Evolutionary conservation across 495 filamentous ascomycete genomes (phyloP), one percentile per base, ranked within the genome.

Genomic region (Annulohypoxylon stygium): DNA sequence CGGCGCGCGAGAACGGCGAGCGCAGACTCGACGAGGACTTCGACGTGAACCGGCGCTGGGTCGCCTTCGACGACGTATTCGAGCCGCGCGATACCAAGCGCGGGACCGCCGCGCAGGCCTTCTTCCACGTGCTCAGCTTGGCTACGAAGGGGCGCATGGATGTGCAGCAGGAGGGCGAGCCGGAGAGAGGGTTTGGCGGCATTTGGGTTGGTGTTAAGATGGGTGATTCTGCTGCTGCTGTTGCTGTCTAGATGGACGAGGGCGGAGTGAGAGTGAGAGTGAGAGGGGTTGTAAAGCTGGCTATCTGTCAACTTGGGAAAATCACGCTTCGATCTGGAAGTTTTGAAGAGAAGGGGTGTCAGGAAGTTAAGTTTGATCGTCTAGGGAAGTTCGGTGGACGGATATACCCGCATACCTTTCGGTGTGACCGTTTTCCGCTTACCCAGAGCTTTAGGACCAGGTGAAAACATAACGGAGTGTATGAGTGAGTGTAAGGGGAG

Each of bases 81-180:
- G 86, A 90, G 23, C 85, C 85, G 0, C 65, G 58, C 23, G 78
- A 85, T 25, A 88, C 89, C 41, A 86, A 82, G 30, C 83, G 82
- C 12, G 79, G 85, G 14, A 88, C 93, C 0, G 92, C 91, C 41
- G 90, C 90, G 8, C 91, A 94, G 73, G 93, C 86, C 0, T 85
- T 97, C 66, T 87, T 92, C 79, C 90, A 95, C 80, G 84, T 90
- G 11, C 86, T 97, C 14, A 83, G 87, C 16, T 88, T 95, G 7
- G 90, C 87, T 9, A 93, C 90, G 9, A 92, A 89, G 81, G 85
- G 84, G 0, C 75, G 88, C 58, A 72, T 92, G 45, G 75, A 79
- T 34, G 86, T 91, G 2, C 73, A 81, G 71, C 91, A 93, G 74
- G 81, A 86, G 1, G 82, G 71, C 16, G 66, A 75, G 54, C 64